Evolutionary conservation across 805 yeast genomes (phyloP), one percentile per base, ranked within the genome.

Genomic region (Ogataea haglerorum): DNA sequence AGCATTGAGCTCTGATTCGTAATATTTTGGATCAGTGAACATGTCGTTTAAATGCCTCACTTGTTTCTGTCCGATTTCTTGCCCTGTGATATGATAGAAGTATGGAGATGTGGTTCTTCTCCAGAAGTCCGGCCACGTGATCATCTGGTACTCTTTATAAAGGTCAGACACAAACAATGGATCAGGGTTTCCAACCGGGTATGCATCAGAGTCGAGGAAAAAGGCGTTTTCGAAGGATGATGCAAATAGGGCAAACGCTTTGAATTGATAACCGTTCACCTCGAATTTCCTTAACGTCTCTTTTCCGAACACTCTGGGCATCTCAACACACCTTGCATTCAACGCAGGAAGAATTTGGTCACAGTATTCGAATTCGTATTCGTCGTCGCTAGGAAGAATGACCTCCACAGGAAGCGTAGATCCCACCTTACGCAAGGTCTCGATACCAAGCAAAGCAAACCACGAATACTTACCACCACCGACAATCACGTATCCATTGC

Each of bases 121-220:
- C 95, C 95, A 87, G 60, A 80, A 87, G 61, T 87, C 96, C 2
- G 95, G 95, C 91, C 95, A 87, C 18, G 79, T 59, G 18, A 80
- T 63, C 58, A 77, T 62, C 43, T 81, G 77, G 43, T 68, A 63
- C 10, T 69, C 58, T 13, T 54, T 47, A 61, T 75, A 86, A 1
- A 86, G 80, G 32, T 78, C 77, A 10, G 73, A 61, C 4, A 64
- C 65, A 57, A 87, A 83, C 16, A 85, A 56, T 14, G 60, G 57
- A 49, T 80, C 85, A 2, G 91, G 82, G 10, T 80, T 71, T 51
- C 70, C 72, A 3, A 82, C 75, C 0, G 95, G 89, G 45, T 80
- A 72, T 48, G 83, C 80, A 60, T 86, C 95, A 27, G 90, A 78
- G 56, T 87, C 96, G 52, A 85, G 61, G 33, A 85, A 65, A 48